Evolutionary conservation across 1,284 basidiomycete species (phyloP).

Genomic region (Porodaedalea pini): DNA sequence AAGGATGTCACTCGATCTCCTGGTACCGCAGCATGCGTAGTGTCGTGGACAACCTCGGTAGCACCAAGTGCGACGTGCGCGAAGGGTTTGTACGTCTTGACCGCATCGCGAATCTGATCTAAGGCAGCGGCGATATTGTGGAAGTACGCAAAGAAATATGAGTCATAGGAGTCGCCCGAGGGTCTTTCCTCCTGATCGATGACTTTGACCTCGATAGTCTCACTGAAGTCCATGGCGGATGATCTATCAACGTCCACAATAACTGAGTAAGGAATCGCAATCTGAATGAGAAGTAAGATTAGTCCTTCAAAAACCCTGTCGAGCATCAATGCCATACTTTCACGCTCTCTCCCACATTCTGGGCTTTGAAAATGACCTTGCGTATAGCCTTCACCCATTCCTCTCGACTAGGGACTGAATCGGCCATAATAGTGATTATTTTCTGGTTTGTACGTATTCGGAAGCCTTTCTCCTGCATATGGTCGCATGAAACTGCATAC

Average conservation of each 20-base stretch:
- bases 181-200: slow-evolving; percentile 77
- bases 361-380: slow-evolving; percentile 90
- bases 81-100: slow-evolving; percentile 45
- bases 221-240: slow-evolving; percentile 87
- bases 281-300: slow-evolving; percentile 42
- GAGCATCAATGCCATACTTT: slow-evolving; percentile 52
- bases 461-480: slow-evolving; percentile 69
- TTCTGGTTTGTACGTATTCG: slow-evolving; percentile 79
- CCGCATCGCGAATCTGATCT: slow-evolving; percentile 72
- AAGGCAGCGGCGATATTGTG: slow-evolving; percentile 72
- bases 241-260: slow-evolving; percentile 88
- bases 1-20: slow-evolving; percentile 2
- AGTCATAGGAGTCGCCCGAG: slow-evolving; percentile 58
- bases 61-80: background rate
- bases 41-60: slow-evolving; percentile 19
- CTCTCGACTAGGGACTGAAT: slow-evolving; percentile 76
- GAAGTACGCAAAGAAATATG: slow-evolving; percentile 93
- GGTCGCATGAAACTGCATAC: slow-evolving; percentile 86
- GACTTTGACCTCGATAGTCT: slow-evolving; percentile 91
- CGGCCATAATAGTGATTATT: slow-evolving; percentile 67
- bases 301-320: background rate
- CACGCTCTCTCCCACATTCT: slow-evolving; percentile 93
- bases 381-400: slow-evolving; percentile 94
- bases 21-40: slow-evolving; percentile 8
- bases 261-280: slow-evolving; percentile 89